Base-by-base conservation (phyloP, 108 stramenopile species). In the Bacterosira constricta region DNA sequence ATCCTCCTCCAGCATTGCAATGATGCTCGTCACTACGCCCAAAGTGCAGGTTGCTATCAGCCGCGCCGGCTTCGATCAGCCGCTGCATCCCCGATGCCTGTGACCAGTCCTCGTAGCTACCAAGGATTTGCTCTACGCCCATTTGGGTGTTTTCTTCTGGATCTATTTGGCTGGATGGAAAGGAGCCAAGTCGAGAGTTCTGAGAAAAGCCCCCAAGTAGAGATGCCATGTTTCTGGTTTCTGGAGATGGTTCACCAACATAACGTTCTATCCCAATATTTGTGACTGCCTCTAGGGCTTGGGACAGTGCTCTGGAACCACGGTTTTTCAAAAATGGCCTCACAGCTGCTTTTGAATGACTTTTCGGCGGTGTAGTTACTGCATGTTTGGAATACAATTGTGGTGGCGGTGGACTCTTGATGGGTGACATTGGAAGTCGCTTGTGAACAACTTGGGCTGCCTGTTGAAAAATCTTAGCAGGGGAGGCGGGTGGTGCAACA, bases 81-180 rank as follows among this genome's bases (percentile, higher is more conserved):
- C 72, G 42, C 20, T 58, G 45, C 57, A 75, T 75, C n/a, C 64
- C 47, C 9, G 73, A 66, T 32, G 63, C 64, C 45, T 66, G 64
- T 15, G 73, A 75, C 73, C 73, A 75, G 11, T 64, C 63, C 66
- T 79, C 66, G 18, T 17, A 62, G 46, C 37, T 67, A 13, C 56
- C 45, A 17, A 79, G 77, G 18, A 79, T 79, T 58, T 71, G 65
- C 56, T 71, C 64, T n/a, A 79, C 63, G 18, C 69, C 69, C 69
- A 79, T 71, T 20, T 63, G 56, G 7, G 77, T 70, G n/a, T 70
- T 60, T 61, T 71, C 77, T 0, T 56, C 54, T 8, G 26, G 13
- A 37, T 77, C 53, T 0, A 34, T 15, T 5, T 54, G 12, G 4
- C 21, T 2, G 5, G 46, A 21, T 23, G 5, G 46, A 47, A 47